A percentile compares a stretch with the other conserved stretches of the same genome.
phyloP scores from a whole-genome alignment of 2,329 filamentous ascomycete genomes.

The Aspergillus hortae region DNA sequence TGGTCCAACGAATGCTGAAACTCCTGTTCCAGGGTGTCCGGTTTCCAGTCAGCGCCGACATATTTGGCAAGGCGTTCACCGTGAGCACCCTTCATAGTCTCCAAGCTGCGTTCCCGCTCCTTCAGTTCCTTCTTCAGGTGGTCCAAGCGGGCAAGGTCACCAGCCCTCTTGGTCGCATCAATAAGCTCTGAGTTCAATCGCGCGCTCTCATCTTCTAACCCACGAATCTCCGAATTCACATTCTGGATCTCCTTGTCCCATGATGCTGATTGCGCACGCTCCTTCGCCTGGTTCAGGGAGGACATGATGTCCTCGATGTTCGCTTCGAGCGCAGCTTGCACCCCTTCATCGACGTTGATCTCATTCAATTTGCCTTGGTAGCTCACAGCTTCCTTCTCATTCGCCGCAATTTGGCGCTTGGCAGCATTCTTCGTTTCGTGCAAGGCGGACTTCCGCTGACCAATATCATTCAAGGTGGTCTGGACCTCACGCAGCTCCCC shows the following conservation, averaged over 20 bases:
- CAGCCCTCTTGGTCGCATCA: constrained; percentile 74
- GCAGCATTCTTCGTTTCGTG: constrained; percentile 71
- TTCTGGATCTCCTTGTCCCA: constrained; percentile 69
- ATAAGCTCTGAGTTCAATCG: constrained; percentile 75
- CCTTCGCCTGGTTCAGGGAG: constrained; percentile 59
- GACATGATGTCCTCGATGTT: constrained; percentile 67
- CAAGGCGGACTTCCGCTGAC: constrained; percentile 67
- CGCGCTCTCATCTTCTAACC: constrained; percentile 68
- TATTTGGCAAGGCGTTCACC: constrained; percentile 64
- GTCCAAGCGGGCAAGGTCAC: constrained; percentile 79
- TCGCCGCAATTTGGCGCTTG: constrained; percentile 66
- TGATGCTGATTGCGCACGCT: constrained; percentile 59
- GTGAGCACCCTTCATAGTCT: constrained; percentile 75
- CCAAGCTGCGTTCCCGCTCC: constrained; percentile 68
- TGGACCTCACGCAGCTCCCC: constrained; percentile 74
- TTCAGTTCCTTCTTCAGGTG: constrained; percentile 75
- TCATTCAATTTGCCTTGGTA: constrained; percentile 66
- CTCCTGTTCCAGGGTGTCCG: constrained; percentile 64
- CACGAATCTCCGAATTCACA: constrained; percentile 62
- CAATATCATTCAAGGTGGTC: constrained; percentile 66
- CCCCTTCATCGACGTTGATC: constrained; percentile 84
- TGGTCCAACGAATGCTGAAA: constrained; percentile 63
- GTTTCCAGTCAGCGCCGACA: constrained; percentile 65
- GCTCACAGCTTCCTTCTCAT: constrained; percentile 65
- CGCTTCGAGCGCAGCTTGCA: constrained; percentile 71